Percentiles rank a stretch among this genome's conserved stretches.
phyloP scores from a whole-genome alignment of 23 red algal species.

The Gracilaria gracilis region DNA sequence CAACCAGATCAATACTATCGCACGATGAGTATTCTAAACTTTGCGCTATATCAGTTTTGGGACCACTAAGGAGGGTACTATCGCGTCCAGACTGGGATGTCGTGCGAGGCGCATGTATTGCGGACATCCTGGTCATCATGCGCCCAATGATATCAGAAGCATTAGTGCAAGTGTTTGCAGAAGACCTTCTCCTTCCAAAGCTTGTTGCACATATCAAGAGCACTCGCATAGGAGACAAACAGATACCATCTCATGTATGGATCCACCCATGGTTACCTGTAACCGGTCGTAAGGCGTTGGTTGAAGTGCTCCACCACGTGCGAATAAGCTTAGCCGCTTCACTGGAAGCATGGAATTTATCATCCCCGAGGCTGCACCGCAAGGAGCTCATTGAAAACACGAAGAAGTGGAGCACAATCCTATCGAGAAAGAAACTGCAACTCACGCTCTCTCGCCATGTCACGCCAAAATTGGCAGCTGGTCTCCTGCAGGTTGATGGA shows the following conservation, averaged over 20 bases:
- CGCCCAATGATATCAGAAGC: conserved; percentile 15
- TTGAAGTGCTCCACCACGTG: conserved; percentile 44
- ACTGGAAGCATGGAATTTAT: conserved; percentile 42
- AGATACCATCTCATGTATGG: conserved; percentile 55
- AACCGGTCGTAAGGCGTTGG: conserved; percentile 34
- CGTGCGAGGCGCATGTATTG: conserved; percentile 54
- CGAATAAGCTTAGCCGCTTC: conserved; percentile 13
- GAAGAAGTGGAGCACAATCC: conserved; percentile 43
- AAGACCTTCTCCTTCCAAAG: conserved; percentile 40
- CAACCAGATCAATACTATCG: background rate
- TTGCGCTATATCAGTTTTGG: conserved; percentile 23
- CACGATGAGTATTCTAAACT: conserved; percentile 28
- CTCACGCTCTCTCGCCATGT: conserved; percentile 47
- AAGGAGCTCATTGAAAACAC: conserved; percentile 33
- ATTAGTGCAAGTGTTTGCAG: conserved; percentile 45
- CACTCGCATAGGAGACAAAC: background rate
- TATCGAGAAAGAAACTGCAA: conserved; percentile 70
- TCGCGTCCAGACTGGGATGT: conserved; percentile 41
- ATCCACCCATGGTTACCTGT: conserved; percentile 67
- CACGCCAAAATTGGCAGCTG: conserved; percentile 22
- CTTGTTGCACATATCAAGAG: conserved; percentile 35
- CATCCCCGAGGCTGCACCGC: background rate
- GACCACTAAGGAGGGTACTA: conserved; percentile 24
- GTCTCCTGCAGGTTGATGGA: conserved; percentile 6
- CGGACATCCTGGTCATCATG: conserved; percentile 27